These are phyloP conservation scores for Ilyonectria sp. DNA, from an alignment of 2,329 filamentous ascomycete species.

Conservation along the genomic window DNA sequence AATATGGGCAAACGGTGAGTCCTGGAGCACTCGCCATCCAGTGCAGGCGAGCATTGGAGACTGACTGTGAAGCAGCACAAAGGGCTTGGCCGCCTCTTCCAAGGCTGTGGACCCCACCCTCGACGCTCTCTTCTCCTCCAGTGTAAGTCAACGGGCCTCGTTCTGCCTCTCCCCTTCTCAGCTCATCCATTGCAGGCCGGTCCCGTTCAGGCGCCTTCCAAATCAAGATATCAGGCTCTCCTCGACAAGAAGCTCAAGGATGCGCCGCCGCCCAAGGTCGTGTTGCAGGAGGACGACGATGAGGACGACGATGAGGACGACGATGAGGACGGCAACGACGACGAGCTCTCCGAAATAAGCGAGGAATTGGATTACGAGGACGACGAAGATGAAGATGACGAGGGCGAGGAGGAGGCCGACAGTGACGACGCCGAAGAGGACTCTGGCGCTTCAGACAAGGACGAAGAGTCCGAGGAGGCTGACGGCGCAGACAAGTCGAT, in stretches of 20 bases:
- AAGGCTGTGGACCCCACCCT: conserved; percentile 78
- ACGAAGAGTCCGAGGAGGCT: conserved; percentile 55
- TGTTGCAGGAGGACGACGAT: conserved; percentile 51
- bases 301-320: conserved; percentile 54
- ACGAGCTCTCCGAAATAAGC: conserved; percentile 52
- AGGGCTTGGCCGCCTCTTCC: conserved; percentile 59
- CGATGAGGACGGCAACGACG: conserved; percentile 54
- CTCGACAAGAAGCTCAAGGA: conserved; percentile 53
- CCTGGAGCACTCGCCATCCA: conserved; percentile 13
- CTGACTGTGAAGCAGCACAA: conserved; percentile 53
- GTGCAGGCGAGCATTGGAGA: conserved; percentile 29
- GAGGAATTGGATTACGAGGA: conserved; percentile 54
- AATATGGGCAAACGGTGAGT: conserved; percentile 48
- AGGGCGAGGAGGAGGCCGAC: conserved; percentile 44
- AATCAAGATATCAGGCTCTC: conserved; percentile 61
- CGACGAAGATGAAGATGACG: conserved; percentile 47
- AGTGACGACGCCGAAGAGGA: conserved; percentile 38
- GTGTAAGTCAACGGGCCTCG: conserved; percentile 68
- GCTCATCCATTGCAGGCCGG: conserved; percentile 60
- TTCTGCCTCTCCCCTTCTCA: conserved; percentile 18
- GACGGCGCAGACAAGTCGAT: conserved; percentile 57
- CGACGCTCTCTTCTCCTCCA: conserved; percentile 79
- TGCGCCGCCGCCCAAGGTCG: conserved; percentile 42
- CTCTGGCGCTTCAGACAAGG: conserved; percentile 36
- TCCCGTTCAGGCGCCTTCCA: conserved; percentile 63